Evolutionary conservation across 2,329 filamentous ascomycete genomes (phyloP).

Genomic region (Phoma sp.): DNA sequence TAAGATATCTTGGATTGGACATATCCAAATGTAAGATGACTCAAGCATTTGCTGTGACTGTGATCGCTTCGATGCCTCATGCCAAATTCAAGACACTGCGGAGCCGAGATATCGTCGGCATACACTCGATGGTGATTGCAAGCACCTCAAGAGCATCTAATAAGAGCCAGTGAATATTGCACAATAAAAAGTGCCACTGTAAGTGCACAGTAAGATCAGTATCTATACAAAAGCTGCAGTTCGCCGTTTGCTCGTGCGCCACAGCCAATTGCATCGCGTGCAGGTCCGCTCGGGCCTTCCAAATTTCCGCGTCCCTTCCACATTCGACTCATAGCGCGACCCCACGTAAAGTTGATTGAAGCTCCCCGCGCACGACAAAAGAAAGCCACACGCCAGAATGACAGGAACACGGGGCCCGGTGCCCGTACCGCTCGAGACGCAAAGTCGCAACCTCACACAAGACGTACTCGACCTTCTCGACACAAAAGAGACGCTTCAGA

Average conservation of each 20-base stretch:
- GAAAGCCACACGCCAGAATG: constrained; percentile 43
- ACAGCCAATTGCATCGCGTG: constrained; percentile 24
- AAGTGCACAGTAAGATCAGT: background rate
- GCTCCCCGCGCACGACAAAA: constrained; percentile 19
- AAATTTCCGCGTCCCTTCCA: constrained; percentile 32
- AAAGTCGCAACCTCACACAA: constrained; percentile 67
- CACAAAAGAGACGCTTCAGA: constrained; percentile 58
- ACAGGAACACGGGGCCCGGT: constrained; percentile 57
- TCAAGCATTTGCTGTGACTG: too few relatives aligned
- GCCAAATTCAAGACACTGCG: too few relatives aligned
- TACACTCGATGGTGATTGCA: too few relatives aligned
- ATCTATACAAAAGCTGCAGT: background rate
- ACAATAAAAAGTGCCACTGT: background rate
- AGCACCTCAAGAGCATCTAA: too few relatives aligned
- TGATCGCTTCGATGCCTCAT: too few relatives aligned
- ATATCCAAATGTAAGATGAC: too few relatives aligned
- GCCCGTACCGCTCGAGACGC: constrained; percentile 52
- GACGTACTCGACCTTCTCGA: constrained; percentile 78
- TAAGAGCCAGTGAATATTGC: too few relatives aligned
- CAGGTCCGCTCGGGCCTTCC: constrained; percentile 32
- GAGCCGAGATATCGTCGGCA: too few relatives aligned
- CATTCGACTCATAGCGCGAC: constrained; percentile 39
- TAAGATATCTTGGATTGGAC: too few relatives aligned
- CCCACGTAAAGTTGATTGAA: constrained; percentile 26
- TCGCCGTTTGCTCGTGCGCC: background rate